A percentile compares a stretch with the other conserved stretches of the same genome.
Evolutionary conservation across 1,284 basidiomycete species (phyloP).

Genomic region (Lentinus polychrous): DNA sequence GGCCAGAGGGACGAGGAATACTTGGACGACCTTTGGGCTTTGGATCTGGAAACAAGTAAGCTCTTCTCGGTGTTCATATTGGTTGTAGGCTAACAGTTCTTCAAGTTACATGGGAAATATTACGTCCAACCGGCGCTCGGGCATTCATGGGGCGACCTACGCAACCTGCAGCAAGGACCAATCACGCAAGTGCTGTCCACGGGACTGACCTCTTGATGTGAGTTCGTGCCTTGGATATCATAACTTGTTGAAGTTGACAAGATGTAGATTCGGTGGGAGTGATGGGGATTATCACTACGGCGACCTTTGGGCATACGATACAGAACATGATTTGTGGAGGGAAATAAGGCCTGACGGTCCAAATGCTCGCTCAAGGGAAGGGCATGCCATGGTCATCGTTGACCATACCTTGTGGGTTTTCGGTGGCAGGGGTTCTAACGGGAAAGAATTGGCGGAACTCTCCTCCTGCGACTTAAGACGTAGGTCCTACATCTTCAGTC

Average conservation of each 20-base stretch:
- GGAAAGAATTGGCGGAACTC: slow-evolving; percentile 1
- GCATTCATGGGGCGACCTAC: too few relatives aligned
- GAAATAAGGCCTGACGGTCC: slow-evolving; percentile 90
- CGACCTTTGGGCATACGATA: slow-evolving; percentile 90
- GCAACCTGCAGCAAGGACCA: slow-evolving; percentile 63
- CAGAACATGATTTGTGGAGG: slow-evolving; percentile 70
- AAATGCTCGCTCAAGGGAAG: slow-evolving; percentile 87
- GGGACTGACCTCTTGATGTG: slow-evolving; percentile 78
- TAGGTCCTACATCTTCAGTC: too few relatives aligned
- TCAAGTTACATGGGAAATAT: too few relatives aligned
- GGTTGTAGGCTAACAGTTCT: too few relatives aligned
- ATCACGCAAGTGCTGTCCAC: slow-evolving; percentile 77
- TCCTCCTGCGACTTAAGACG: too few relatives aligned
- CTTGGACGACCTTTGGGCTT: slow-evolving; percentile 87
- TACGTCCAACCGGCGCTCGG: too few relatives aligned
- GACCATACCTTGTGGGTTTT: slow-evolving; percentile 94
- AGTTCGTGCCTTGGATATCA: slow-evolving; percentile 17
- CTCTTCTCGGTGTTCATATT: slow-evolving; percentile 12
- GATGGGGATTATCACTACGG: slow-evolving; percentile 95
- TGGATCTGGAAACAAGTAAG: slow-evolving; percentile 46
- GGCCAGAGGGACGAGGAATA: slow-evolving; percentile 88
- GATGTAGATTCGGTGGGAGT: slow-evolving; percentile 80
- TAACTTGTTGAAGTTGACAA: neutral
- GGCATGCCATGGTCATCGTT: slow-evolving; percentile 86
- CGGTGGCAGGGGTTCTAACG: slow-evolving; percentile 33